Base-by-base conservation (phyloP, 352 stramenopile genomes). In the Pythium monospermum region DNA sequence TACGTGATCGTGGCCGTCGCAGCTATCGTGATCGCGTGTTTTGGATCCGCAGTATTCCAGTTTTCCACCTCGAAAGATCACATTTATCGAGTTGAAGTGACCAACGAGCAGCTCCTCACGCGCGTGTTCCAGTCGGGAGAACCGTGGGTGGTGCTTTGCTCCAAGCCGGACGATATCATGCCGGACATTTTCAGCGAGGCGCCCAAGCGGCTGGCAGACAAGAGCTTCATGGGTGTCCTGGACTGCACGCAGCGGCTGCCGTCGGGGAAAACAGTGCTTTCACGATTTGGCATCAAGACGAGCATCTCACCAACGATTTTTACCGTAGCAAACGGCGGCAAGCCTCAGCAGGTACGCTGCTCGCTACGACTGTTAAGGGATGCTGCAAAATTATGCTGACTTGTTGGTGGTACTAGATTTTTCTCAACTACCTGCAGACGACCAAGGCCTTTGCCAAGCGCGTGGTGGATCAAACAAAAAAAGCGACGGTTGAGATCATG, bases 71-170 rank as follows among this genome's bases (percentile, higher is more conserved):
- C 78, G 4, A 66, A 82, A 42, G 59, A 79, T 44, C 67, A 85
- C 55, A 66, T 94, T 16, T 76, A 83, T 61, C 71, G 69, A 8
- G 63, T 94, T 22, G 71, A 91, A 19, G 68, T 84, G 33, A 67
- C 68, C 27, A 60, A 94, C 52, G 37, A 58, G 26, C 48, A 23
- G 39, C 60, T 88, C 32, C 68, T 90, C 51, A 53, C 70, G 37
- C 80, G 78, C 37, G 83, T 94, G 16, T 90, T 94, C 53, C 73
- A 65, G 57, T 91, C 80, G 0, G 81, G 81, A 2, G 83, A 94
- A 57, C 81, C 83, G 7, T 94, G 83, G 80, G 63, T 88, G 22
- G 80, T 94, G 58, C 64, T 94, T 10, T 94, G 83, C 56, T 64
- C 69, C 12, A 70, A 74, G 13, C 70, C 76, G 3, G 73, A 94